phyloP scores from a whole-genome alignment of 2,329 filamentous ascomycete genomes.

The Penicillium polonicum region DNA sequence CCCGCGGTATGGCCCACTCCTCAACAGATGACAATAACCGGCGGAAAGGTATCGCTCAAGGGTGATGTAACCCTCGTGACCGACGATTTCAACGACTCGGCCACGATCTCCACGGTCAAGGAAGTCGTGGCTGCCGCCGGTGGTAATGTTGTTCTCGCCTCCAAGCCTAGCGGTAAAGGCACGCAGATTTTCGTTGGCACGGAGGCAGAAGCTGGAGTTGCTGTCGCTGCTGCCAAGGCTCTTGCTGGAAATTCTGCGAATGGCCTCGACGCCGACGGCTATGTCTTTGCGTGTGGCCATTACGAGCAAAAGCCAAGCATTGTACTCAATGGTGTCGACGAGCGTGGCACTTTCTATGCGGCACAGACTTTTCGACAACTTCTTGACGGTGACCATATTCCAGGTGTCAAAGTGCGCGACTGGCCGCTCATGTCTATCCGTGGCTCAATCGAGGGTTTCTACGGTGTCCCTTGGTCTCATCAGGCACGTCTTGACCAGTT shows the following conservation, averaged over 20 bases:
- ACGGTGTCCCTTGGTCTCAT: conserved; percentile 26
- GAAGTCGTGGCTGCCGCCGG: not conserved
- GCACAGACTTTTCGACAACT: conserved; percentile 1
- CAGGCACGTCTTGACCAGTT: conserved; percentile 26
- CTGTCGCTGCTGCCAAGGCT: not conserved
- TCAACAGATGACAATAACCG: not conserved
- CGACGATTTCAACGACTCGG: not conserved
- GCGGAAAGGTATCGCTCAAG: not conserved
- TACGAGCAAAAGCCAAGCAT: not conserved
- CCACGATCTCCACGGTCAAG: not conserved
- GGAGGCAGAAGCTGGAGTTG: not conserved
- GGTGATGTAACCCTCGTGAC: not conserved
- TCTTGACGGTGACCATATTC: not conserved
- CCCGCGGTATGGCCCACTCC: not conserved
- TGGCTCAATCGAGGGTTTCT: conserved; percentile 26
- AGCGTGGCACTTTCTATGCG: not conserved
- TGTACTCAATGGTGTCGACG: not conserved
- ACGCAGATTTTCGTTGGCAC: not conserved
- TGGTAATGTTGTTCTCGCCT: not conserved
- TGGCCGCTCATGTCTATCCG: conserved; percentile 28
- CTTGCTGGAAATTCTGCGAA: not conserved
- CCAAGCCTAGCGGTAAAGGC: not conserved
- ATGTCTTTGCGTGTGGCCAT: not conserved
- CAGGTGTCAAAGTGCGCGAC: conserved; percentile 19
- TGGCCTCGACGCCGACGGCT: not conserved